Evolutionary conservation across 768 basidiomycete species (phyloP), one percentile per base, ranked within the genome.

Genomic region (Termitomyces sp.): DNA sequence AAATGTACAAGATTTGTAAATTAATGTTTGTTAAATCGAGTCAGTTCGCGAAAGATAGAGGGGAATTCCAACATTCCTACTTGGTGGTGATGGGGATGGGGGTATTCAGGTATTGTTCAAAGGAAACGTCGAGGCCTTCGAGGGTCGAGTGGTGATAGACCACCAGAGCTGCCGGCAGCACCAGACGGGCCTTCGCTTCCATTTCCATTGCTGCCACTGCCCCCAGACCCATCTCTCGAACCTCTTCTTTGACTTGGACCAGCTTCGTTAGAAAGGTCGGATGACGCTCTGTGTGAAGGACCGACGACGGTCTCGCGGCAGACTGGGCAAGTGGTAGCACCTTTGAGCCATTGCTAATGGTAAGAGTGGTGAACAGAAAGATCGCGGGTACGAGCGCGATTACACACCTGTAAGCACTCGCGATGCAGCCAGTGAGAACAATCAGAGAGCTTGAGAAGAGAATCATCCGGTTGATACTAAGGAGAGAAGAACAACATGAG

Each of bases 361-460:
- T 65, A 39, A 56, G 59, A 51, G 28, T 54, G 42, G 62, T 65
- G 53, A 60, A 60, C 59, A 50, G 40, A 28, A 33, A 33, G 38
- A 28, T 4, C 15, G 20, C 24, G 18, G 18, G 24, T 22, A 16
- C 44, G 61, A 56, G 33, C 9, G 36, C 36, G 24, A 28, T 5
- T 52, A 72, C 82, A n/a, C 56, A 91, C 91, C 78, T 88, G 79
- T 32, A 94, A 71, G 75, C 92, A 94, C 20, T 78, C 80, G 68
- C 86, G 84, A 71, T 94, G 92, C 65, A 92, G 73, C 90, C 91
- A 94, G 72, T 94, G 92, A 1, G 84, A 73, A 64, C 92, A 94
- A 56, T 86, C 85, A 28, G 80, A 75, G 7, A 92, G 79, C 65
- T 87, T 90, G 58, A 88, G 78, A 9, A 92, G 81, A 3, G 76